A percentile compares a stretch with the other conserved stretches of the same genome.
Evolutionary conservation across 345 rosid species (phyloP).

Genomic region (Eucalyptus grandis): DNA sequence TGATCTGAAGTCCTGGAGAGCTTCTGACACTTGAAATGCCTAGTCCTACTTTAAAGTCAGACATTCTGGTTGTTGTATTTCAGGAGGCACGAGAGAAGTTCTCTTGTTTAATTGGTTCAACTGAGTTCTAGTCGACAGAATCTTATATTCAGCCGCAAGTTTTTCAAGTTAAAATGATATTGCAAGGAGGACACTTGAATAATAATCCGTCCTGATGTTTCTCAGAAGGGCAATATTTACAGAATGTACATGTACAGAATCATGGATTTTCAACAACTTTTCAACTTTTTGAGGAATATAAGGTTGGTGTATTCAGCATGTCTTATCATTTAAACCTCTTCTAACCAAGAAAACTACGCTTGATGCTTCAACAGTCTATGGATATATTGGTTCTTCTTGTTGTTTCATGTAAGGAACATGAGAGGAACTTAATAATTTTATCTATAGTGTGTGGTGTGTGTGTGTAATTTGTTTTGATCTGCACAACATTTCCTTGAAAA

Average conservation of each 20-base stretch:
- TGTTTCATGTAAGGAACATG: background rate
- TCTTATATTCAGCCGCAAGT: background rate
- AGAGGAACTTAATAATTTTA: background rate
- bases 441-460: background rate
- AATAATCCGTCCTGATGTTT: background rate
- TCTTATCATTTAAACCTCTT: background rate
- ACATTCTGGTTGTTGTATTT: background rate
- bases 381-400: background rate
- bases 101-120: background rate
- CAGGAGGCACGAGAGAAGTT: background rate
- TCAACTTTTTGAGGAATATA: background rate
- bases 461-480: background rate
- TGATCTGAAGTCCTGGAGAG: background rate
- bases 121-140: background rate
- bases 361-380: background rate
- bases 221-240: background rate
- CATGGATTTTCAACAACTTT: background rate
- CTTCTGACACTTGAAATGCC: background rate
- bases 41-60: background rate
- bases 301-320: background rate
- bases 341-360: background rate
- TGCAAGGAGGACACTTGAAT: background rate
- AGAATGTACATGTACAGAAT: background rate
- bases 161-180: background rate
- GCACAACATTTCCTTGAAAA: background rate